Conservation (phyloP, 805 yeast genomes). For the Kluyveromyces starmeri region DNA sequence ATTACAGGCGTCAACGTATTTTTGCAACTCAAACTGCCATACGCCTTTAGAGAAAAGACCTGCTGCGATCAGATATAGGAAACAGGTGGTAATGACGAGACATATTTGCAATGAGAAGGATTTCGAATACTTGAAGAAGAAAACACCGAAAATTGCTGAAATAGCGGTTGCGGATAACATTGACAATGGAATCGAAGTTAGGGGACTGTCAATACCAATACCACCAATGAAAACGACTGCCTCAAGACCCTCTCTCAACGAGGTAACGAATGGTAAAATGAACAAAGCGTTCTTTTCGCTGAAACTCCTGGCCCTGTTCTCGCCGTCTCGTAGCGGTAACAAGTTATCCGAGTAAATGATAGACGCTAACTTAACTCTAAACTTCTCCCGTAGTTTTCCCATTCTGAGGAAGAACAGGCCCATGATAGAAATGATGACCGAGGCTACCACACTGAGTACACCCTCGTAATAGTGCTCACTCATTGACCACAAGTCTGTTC, state of each 20-base stretch:
- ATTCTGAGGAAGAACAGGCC: constrained; percentile 75
- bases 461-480: constrained; percentile 92
- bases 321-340: constrained; percentile 11
- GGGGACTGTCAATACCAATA: constrained; percentile 65
- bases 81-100: constrained; percentile 65
- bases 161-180: constrained; percentile 46
- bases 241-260: constrained; percentile 83
- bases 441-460: constrained; percentile 64
- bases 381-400: constrained; percentile 74
- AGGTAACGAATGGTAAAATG: constrained; percentile 74
- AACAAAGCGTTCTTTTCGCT: constrained; percentile 60
- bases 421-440: constrained; percentile 75
- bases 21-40: constrained; percentile 82
- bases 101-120: constrained; percentile 68
- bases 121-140: constrained; percentile 70
- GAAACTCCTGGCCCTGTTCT: constrained; percentile 28
- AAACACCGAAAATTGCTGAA: constrained; percentile 57
- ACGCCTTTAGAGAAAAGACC: constrained; percentile 82
- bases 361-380: constrained; percentile 54
- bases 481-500: constrained; percentile 77
- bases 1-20: constrained; percentile 59
- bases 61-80: constrained; percentile 76
- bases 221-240: constrained; percentile 92
- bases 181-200: constrained; percentile 56
- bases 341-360: constrained; percentile 29